phyloP scores from a whole-genome alignment of 2,329 filamentous ascomycete species.

The Alternaria burnsii region DNA sequence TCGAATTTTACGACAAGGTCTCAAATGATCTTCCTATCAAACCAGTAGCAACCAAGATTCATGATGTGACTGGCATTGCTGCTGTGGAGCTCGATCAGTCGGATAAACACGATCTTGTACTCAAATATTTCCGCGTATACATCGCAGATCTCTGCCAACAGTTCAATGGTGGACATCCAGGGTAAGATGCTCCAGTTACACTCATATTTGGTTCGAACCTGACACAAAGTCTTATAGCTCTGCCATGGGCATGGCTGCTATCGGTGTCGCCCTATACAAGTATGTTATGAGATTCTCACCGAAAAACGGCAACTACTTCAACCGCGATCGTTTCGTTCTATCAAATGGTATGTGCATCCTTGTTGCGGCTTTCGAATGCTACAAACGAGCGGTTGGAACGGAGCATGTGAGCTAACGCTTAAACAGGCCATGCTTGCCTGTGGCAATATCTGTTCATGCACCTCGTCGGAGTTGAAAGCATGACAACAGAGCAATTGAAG shows the following conservation, averaged over 20 bases:
- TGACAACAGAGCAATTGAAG: slow-evolving; percentile 66
- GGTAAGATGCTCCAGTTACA: slow-evolving; percentile 40
- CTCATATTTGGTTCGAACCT: not conserved
- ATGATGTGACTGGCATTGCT: slow-evolving; percentile 14
- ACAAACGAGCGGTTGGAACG: not conserved
- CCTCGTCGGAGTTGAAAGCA: slow-evolving; percentile 61
- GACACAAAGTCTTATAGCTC: not conserved
- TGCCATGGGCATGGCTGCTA: slow-evolving; percentile 67
- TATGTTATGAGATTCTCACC: slow-evolving; percentile 70
- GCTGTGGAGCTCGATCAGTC: slow-evolving; percentile 11
- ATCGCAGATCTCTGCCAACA: slow-evolving; percentile 72
- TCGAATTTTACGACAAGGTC: slow-evolving; percentile 19
- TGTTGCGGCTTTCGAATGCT: not conserved
- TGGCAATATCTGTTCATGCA: slow-evolving; percentile 64
- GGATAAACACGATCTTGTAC: slow-evolving; percentile 16
- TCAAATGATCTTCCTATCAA: slow-evolving; percentile 19
- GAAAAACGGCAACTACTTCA: slow-evolving; percentile 63
- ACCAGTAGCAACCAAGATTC: slow-evolving; percentile 18
- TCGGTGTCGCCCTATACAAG: slow-evolving; percentile 69
- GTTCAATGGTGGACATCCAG: slow-evolving; percentile 74
- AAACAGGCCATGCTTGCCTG: slow-evolving; percentile 61
- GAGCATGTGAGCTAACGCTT: not conserved
- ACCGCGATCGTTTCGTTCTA: slow-evolving; percentile 69
- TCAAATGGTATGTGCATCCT: slow-evolving; percentile 56
- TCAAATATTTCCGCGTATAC: slow-evolving; percentile 18